phyloP scores from a whole-genome alignment of 1,284 basidiomycete species.

The Malassezia japonica region DNA sequence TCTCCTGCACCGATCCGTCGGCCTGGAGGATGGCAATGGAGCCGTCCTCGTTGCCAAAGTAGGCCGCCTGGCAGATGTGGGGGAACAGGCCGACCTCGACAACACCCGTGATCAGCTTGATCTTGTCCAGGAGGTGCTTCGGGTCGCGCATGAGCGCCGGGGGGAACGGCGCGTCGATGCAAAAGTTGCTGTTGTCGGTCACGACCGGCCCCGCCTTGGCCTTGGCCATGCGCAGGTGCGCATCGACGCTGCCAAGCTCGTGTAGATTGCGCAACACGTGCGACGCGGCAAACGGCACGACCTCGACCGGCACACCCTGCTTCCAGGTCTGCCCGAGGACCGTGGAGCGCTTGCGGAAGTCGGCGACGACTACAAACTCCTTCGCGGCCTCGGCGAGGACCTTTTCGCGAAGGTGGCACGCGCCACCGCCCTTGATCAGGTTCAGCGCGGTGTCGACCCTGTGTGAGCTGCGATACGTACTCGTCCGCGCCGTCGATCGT shows the following conservation, averaged over 20 bases:
- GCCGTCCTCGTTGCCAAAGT: constrained; percentile 69
- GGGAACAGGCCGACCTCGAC: constrained; percentile 95
- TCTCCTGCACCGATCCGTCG: constrained; percentile 31
- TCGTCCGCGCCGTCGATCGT: constrained; percentile 97
- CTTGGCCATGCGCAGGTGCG: constrained; percentile 40
- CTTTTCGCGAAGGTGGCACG: constrained; percentile 92
- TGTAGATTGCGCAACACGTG: constrained; percentile 53
- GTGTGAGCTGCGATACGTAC: constrained; percentile 11
- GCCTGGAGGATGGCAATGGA: constrained; percentile 32
- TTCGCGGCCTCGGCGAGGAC: constrained; percentile 88
- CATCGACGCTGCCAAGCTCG: constrained; percentile 32
- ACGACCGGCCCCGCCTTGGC: constrained; percentile 84
- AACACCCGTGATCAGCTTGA: constrained; percentile 63
- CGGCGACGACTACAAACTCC: constrained; percentile 80
- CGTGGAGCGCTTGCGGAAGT: constrained; percentile 71
- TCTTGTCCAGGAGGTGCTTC: constrained; percentile 26
- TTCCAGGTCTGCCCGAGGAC: constrained; percentile 73
- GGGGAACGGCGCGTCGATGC: constrained; percentile 44
- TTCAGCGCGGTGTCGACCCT: constrained; percentile 81
- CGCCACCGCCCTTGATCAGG: constrained; percentile 94
- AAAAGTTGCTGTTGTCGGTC: constrained; percentile 62
- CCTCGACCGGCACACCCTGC: constrained; percentile 87
- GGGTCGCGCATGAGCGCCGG: constrained; percentile 34
- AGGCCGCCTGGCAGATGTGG: constrained; percentile 79
- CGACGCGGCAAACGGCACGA: constrained; percentile 88